These are phyloP conservation scores for Fusarium continuum DNA, from an alignment of 2,329 filamentous ascomycete species.

Conservation along the genomic window DNA sequence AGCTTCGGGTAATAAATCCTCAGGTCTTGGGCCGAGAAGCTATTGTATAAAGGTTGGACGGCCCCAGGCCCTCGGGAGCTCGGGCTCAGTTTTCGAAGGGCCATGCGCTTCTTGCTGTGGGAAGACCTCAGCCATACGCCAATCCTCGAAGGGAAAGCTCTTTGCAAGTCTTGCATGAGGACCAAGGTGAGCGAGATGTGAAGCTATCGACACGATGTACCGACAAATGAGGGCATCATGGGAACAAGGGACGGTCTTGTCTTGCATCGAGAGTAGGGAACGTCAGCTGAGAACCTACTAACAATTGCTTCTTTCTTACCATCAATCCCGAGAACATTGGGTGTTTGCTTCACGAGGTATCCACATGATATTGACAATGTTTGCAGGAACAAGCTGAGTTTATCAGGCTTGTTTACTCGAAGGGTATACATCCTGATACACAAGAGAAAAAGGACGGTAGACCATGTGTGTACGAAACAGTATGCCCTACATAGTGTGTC, in stretches of 20 bases:
- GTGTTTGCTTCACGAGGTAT: not conserved
- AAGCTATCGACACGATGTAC: not conserved
- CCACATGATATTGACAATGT: not conserved
- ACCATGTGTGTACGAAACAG: not conserved
- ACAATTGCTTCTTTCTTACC: not conserved
- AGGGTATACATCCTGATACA: not conserved
- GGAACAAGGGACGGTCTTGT: not conserved
- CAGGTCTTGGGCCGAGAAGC: no score
- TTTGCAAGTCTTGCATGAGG: conserved; percentile 21
- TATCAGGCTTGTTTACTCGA: no score
- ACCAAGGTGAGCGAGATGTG: not conserved
- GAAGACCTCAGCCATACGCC: not conserved
- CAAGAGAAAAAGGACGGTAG: not conserved
- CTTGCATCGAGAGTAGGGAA: not conserved
- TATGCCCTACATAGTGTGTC: not conserved
- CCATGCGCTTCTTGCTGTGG: not conserved
- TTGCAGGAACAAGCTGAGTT: not conserved
- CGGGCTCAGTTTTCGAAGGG: not conserved
- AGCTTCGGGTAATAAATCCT: conserved; percentile 6
- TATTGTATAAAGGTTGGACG: not conserved
- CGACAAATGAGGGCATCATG: not conserved
- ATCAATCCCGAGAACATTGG: not conserved
- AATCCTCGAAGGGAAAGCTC: conserved; percentile 3
- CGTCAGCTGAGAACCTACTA: not conserved
- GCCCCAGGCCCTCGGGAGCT: conserved; percentile 1